Evolutionary conservation across 768 basidiomycete species (phyloP).

Genomic region (Amanita jacksonii): DNA sequence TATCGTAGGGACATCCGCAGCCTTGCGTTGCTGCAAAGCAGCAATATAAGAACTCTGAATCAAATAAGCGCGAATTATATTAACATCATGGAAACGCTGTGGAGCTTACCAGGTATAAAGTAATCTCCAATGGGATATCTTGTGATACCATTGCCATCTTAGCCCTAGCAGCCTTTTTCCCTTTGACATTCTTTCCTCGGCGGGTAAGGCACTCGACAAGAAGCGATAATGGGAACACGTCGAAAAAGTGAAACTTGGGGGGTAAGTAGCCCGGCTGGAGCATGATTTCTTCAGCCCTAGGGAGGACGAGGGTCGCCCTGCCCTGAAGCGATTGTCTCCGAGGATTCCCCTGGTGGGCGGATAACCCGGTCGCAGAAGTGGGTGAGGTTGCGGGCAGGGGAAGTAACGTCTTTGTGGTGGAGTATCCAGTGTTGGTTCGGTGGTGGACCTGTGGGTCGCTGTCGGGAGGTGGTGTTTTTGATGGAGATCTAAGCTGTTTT

Average conservation of each 20-base stretch:
- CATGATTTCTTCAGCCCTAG: conserved; percentile 33
- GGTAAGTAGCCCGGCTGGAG: conserved; percentile 48
- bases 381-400: background rate
- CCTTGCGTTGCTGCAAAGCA: conserved; percentile 45
- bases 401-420: conserved; percentile 2
- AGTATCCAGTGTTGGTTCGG: conserved; percentile 17
- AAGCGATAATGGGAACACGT: conserved; percentile 63
- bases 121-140: conserved; percentile 62
- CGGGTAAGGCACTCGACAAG: conserved; percentile 36
- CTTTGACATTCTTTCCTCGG: conserved; percentile 41
- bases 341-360: no score
- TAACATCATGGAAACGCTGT: background rate
- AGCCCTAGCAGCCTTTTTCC: conserved; percentile 55
- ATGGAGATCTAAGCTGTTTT: background rate
- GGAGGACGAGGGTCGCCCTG: conserved; percentile 25
- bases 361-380: background rate
- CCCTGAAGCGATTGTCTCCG: background rate
- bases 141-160: conserved; percentile 40
- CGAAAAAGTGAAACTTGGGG: conserved; percentile 50
- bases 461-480: background rate
- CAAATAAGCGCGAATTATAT: background rate
- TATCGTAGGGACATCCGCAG: conserved; percentile 48
- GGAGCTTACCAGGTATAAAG: conserved; percentile 48
- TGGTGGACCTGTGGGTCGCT: conserved; percentile 6
- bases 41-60: conserved; percentile 61